Base-by-base conservation (phyloP, 257 asterid species). In the Paulownia fortunei region DNA sequence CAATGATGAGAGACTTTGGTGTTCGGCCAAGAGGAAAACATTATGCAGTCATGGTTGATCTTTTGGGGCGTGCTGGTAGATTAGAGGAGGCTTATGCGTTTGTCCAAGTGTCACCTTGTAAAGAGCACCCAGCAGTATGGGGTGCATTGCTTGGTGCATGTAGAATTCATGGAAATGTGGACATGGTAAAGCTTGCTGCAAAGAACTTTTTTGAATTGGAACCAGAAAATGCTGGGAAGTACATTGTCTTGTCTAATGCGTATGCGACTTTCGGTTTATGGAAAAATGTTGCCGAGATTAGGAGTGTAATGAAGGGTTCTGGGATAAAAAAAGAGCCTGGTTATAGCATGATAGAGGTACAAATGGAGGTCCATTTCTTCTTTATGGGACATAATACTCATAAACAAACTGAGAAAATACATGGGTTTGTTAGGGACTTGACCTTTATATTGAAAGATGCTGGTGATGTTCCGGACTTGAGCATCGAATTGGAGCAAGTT, bases 131-230 rank as follows among this genome's bases (percentile, higher is more conserved):
- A 0, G 90, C 94, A 13, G 86, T 93, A 21, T 96, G 99, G 98
- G 97, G 97, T 4, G 88, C 99, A 73, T 80, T 96, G 80, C 87
- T 93, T 68, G 98, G 97, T 80, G 94, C 97, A 65, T 89, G 98
- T 82, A 91, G 81, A 86, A 65, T 89, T 76, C 92, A 95, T 77
- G 97, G 98, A 70, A 86, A 95, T 61, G 72, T 91, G 62, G 91
- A 88, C 74, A 83, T 91, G 88, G 86, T 86, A 56, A 89, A 88
- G 86, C 87, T 89, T 82, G 94, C 99, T 73, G 99, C 97, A 6
- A 80, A 86, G 77, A 89, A 89, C 34, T 93, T 87, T 80, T 95
- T 95, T 72, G 89, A 93, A 72, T 76, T 93, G 89, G 97, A 95
- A 67, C 91, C 92, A 13, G 93, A 88, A 72, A 93, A 91, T 80